A percentile compares a stretch with the other conserved stretches of the same genome.
Conservation (phyloP, 371 early-diverging fungal genomes). For the Haplosporangium sp. region DNA sequence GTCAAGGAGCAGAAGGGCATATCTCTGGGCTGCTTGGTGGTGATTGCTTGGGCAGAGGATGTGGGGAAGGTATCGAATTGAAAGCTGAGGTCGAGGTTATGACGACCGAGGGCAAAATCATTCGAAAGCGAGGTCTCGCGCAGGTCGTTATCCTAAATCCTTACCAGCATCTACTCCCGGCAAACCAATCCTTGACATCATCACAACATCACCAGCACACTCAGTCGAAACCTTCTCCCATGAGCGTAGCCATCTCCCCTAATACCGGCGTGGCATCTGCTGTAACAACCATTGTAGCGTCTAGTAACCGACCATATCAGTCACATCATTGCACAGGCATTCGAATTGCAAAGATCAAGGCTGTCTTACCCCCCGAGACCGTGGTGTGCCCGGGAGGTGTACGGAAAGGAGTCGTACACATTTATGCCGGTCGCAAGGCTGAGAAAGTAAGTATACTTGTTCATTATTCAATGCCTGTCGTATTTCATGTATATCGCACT, state of each 20-base stretch:
- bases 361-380: constrained; percentile 43
- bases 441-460: constrained; percentile 29
- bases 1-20: constrained; percentile 2
- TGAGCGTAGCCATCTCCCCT: too few relatives aligned
- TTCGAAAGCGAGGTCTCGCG: constrained; percentile 38
- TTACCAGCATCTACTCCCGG: constrained; percentile 7
- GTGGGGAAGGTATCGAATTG: constrained; percentile 43
- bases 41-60: constrained; percentile 39
- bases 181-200: too few relatives aligned
- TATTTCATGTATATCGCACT: too few relatives aligned
- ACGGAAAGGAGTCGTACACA: constrained; percentile 47
- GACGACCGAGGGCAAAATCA: constrained; percentile 40
- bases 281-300: constrained; percentile 1
- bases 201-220: not conserved
- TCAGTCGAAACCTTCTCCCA: too few relatives aligned
- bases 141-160: constrained; percentile 51
- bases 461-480: not conserved
- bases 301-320: constrained; percentile 11
- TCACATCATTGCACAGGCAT: constrained; percentile 43
- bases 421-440: constrained; percentile 52
- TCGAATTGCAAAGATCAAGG: constrained; percentile 52
- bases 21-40: constrained; percentile 24
- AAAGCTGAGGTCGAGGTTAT: constrained; percentile 51
- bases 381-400: constrained; percentile 31
- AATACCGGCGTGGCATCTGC: not conserved